phyloP scores from a whole-genome alignment of 2,329 filamentous ascomycete genomes.

The Endothia cerciana region DNA sequence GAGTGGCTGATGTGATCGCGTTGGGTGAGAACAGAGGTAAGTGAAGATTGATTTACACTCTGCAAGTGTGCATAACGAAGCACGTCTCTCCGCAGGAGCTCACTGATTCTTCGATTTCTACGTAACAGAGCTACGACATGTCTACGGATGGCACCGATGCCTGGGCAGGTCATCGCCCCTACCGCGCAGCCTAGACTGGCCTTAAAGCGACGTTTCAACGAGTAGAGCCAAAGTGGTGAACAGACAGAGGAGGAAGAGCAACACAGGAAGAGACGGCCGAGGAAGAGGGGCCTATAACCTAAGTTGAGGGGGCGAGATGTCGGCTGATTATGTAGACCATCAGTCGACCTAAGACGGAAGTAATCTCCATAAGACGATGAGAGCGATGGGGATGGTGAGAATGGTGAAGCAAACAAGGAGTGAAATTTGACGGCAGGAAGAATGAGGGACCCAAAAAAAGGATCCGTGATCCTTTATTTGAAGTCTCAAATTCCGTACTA shows the following conservation, averaged over 20 bases:
- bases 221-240: neutral
- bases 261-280: neutral
- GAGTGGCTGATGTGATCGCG: neutral
- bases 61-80: neutral
- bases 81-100: neutral
- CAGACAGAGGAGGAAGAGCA: neutral
- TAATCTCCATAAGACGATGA: neutral
- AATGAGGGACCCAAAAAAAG: neutral
- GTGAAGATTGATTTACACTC: neutral
- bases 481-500: too few species aligned
- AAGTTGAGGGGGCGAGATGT: neutral
- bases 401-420: neutral
- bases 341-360: neutral
- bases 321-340: neutral
- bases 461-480: too few species aligned
- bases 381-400: neutral
- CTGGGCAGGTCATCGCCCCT: neutral
- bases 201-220: neutral
- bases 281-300: neutral
- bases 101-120: neutral
- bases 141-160: neutral
- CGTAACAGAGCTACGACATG: neutral
- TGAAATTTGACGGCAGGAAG: neutral
- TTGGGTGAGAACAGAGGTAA: neutral
- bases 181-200: neutral